Evolutionary conservation across 352 stramenopile species (phyloP).

Genomic region (Phytophthora podocarpi): DNA sequence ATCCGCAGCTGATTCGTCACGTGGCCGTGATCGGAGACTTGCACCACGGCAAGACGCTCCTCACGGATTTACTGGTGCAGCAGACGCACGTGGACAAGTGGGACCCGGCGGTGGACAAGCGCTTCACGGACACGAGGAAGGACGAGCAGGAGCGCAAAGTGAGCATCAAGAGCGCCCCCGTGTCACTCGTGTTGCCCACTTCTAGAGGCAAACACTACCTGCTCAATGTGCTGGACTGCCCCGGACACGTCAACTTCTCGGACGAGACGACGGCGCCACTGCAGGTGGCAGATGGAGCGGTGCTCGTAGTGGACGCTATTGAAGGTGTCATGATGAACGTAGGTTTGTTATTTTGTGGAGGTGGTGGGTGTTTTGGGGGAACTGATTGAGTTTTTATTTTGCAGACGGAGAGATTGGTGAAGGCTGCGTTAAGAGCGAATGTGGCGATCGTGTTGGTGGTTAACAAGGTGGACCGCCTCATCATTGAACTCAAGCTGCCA

Average conservation of each 20-base stretch:
- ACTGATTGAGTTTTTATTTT: no score
- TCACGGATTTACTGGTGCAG: slow-evolving; percentile 92
- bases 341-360: slow-evolving; percentile 60
- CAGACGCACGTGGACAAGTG: slow-evolving; percentile 89
- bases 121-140: slow-evolving; percentile 96
- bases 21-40: slow-evolving; percentile 97
- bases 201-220: slow-evolving; percentile 95
- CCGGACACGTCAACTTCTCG: slow-evolving; percentile 98
- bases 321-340: slow-evolving; percentile 98
- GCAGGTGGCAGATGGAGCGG: slow-evolving; percentile 93
- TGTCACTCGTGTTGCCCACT: slow-evolving; percentile 95
- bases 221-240: slow-evolving; percentile 97
- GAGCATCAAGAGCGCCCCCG: slow-evolving; percentile 96
- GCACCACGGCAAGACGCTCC: slow-evolving; percentile 96
- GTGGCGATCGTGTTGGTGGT: slow-evolving; percentile 93
- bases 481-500: slow-evolving; percentile 98
- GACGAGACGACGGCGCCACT: slow-evolving; percentile 95
- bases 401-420: slow-evolving; percentile 95
- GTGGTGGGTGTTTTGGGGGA: no score
- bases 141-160: slow-evolving; percentile 97
- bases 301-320: slow-evolving; percentile 97
- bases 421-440: slow-evolving; percentile 91
- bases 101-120: slow-evolving; percentile 73
- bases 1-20: slow-evolving; percentile 91
- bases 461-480: slow-evolving; percentile 99